phyloP scores from a whole-genome alignment of 2,329 filamentous ascomycete species.

The Xylaria sp. region DNA sequence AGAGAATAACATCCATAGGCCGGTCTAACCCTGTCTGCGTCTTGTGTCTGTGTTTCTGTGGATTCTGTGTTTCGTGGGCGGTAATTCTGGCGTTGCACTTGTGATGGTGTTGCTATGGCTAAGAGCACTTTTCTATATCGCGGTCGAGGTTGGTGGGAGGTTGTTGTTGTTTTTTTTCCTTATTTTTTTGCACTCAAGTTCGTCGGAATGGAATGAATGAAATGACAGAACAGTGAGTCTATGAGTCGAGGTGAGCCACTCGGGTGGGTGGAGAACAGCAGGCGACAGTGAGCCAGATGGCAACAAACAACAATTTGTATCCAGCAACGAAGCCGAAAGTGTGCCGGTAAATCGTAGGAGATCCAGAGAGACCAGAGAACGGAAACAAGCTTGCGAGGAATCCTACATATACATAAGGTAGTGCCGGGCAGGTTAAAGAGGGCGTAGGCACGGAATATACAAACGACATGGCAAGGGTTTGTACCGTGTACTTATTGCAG shows the following conservation, averaged over 20 bases:
- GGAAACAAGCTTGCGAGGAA: conserved; percentile 17
- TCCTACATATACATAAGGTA: conserved; percentile 14
- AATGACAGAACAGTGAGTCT: not conserved
- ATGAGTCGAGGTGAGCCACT: too few species aligned
- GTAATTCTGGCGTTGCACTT: not conserved
- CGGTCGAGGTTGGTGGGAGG: not conserved
- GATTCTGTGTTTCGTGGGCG: not conserved
- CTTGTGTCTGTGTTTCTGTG: too few species aligned
- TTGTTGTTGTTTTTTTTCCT: not conserved
- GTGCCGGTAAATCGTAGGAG: not conserved
- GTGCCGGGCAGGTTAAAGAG: not conserved
- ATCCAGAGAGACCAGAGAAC: not conserved
- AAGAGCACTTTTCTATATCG: not conserved
- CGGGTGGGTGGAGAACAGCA: not conserved
- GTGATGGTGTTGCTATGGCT: not conserved
- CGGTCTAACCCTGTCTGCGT: not conserved
- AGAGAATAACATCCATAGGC: not conserved
- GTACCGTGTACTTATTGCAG: conserved; percentile 15
- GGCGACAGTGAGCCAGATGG: not conserved
- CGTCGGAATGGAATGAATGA: not conserved
- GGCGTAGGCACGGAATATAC: not conserved
- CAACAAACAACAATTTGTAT: not conserved
- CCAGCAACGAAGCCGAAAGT: not conserved
- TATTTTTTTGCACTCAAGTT: not conserved
- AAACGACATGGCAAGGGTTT: not conserved